Percentiles rank a stretch among this genome's conserved stretches.
phyloP scores from a whole-genome alignment of 169 alveolate genomes.

The Plasmodium gallinaceum region DNA sequence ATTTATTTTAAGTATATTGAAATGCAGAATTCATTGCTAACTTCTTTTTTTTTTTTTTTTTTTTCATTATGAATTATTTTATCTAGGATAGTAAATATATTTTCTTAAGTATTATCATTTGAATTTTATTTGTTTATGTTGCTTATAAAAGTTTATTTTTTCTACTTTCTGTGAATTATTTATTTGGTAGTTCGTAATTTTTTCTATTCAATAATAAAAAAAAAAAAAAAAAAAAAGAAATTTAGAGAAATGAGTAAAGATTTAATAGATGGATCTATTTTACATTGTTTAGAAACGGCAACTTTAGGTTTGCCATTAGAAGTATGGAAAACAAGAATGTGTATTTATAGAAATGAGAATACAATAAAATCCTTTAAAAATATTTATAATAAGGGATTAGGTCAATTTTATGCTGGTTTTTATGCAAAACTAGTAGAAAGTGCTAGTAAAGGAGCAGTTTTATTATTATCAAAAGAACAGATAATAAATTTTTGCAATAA shows the following conservation, averaged over 20 bases:
- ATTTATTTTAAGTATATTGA: no score
- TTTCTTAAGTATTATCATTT: no score
- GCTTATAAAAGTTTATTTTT: neutral
- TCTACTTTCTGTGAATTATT: neutral
- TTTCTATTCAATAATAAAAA: constrained; percentile 11
- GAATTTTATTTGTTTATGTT: no score
- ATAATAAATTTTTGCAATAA: constrained; percentile 30
- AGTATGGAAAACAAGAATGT: constrained; percentile 88
- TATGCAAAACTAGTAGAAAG: constrained; percentile 82
- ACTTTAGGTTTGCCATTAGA: constrained; percentile 88
- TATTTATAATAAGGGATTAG: constrained; percentile 79
- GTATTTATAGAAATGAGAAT: constrained; percentile 81
- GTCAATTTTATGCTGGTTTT: constrained; percentile 84
- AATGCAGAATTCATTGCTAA: no score
- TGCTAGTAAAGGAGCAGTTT: constrained; percentile 84
- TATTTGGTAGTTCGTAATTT: neutral
- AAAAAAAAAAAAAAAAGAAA: constrained; percentile 12
- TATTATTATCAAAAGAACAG: constrained; percentile 81
- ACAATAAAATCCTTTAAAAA: constrained; percentile 78
- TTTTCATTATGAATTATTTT: no score
- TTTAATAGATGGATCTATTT: constrained; percentile 79
- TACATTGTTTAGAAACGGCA: constrained; percentile 86
- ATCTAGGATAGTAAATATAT: no score
- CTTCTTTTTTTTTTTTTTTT: no score
- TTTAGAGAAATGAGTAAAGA: constrained; percentile 44